Conservation (phyloP, 2,329 filamentous ascomycete species). For the Myriangium duriaei region DNA sequence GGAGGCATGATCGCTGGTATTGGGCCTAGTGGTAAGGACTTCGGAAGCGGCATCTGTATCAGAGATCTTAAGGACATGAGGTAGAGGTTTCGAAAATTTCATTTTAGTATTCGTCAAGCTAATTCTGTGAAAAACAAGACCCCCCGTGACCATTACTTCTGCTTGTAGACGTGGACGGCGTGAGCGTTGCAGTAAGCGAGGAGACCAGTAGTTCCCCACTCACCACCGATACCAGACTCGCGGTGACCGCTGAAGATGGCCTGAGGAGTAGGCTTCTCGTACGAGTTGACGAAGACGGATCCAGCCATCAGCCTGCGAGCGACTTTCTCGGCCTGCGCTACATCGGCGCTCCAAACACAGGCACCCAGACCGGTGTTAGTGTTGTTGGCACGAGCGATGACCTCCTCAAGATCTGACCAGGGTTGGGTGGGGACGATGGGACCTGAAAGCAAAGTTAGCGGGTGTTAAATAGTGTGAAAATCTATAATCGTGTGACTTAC, state of each 20-base stretch:
- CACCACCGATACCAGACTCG: conserved; percentile 61
- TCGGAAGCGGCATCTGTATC: too few species aligned
- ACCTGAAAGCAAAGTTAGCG: conserved; percentile 11
- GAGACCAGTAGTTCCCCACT: conserved; percentile 38
- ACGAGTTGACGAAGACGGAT: conserved; percentile 44
- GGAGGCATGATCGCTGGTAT: background rate
- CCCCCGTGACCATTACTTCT: conserved; percentile 11
- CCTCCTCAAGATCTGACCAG: conserved; percentile 35
- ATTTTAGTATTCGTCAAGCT: too few species aligned
- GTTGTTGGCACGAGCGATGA: conserved; percentile 36
- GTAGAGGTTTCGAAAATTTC: too few species aligned
- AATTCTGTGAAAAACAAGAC: too few species aligned
- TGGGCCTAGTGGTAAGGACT: too few species aligned
- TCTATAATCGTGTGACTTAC: conserved; percentile 11
- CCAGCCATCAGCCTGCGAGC: conserved; percentile 40
- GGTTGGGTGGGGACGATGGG: conserved; percentile 37
- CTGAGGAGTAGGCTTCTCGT: conserved; percentile 33
- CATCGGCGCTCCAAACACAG: conserved; percentile 40
- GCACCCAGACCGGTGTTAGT: conserved; percentile 40
- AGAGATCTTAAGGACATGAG: too few species aligned
- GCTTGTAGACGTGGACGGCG: conserved; percentile 36
- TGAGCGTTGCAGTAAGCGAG: conserved; percentile 37
- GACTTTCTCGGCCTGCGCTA: conserved; percentile 36
- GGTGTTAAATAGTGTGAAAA: too few species aligned
- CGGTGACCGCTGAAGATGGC: conserved; percentile 63